Base-by-base conservation (phyloP, 2,329 filamentous ascomycete species). In the Ceratocystis huliohia region DNA sequence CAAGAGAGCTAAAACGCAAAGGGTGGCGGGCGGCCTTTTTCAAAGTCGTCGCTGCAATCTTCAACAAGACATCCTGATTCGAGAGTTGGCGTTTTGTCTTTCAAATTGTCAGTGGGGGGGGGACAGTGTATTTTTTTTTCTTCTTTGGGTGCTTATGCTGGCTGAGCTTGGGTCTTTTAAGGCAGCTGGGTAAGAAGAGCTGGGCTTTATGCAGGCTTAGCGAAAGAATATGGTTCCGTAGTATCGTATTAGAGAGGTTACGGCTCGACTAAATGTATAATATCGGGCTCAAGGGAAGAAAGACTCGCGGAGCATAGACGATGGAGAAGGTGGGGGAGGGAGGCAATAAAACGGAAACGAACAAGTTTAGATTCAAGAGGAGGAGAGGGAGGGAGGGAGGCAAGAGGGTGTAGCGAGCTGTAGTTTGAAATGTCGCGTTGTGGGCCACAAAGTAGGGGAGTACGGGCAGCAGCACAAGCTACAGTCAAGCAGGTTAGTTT, bases 311-410 rank as follows among this genome's bases (percentile, higher is more conserved):
- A 17, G 48, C 33, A 63, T 15, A 46, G n/a, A 63, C 45, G 46
- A 63, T 45, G 25, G 28, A 17, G 48, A 53, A 25, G 45, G 62
- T 50, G 25, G 30, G 20, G 44, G 45, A 50, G 46, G 33, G 50
- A 45, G 30, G 28, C 20, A 45, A 65, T 33, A 57, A 59, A 65
- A 65, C 17, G 48, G 17, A 56, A 56, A 65, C 22, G 63, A 64
- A 64, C 62, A 64, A 53, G 62, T 64, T 53, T 48, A 28, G 44
- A 41, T 61, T 61, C 33, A 30, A 61, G 59, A 44, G 17, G 45
- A 1, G n/a, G 20, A 4, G 25, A 50, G 33, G 30, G 17, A 13
- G 25, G 59, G n/a, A 22, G 22, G n/a, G 45, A 22, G 33, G 8
- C 7, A 3, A 62, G n/a, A 30, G 22, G 41, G 13, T 8, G 37